Conservation (phyloP, 306 rosid species). For the Cicer arietinum region DNA sequence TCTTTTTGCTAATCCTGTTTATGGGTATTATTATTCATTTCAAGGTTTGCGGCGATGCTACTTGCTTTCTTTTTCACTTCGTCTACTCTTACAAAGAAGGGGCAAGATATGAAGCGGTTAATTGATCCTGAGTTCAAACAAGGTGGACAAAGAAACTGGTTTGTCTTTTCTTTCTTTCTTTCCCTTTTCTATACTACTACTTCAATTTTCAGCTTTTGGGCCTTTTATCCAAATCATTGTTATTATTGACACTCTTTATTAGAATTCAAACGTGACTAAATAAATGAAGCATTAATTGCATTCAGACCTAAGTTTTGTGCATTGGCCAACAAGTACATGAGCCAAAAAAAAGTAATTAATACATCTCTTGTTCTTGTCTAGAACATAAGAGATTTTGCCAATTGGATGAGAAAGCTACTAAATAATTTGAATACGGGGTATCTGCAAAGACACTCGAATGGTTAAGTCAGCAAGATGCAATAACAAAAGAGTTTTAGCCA, state of each 20-base stretch:
- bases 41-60: conserved; percentile 79
- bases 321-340: neutral
- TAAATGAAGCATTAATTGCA: neutral
- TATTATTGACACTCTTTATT: neutral
- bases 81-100: conserved; percentile 76
- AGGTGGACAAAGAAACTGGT: conserved; percentile 98
- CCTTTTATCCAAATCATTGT: neutral
- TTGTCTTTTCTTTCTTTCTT: neutral
- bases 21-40: neutral
- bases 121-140: conserved; percentile 81
- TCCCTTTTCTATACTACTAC: neutral
- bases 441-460: no score
- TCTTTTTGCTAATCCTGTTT: neutral
- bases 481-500: no score
- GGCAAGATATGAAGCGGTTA: conserved; percentile 71
- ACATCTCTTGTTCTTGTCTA: no score
- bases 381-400: no score
- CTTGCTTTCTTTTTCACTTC: conserved; percentile 82
- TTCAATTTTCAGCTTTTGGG: neutral
- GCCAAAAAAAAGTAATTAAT: no score
- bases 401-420: no score
- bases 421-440: no score
- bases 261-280: neutral
- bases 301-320: neutral
- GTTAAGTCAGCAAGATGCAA: no score